phyloP scores from a whole-genome alignment of 768 basidiomycete species.

The Lyophyllum decastes region DNA sequence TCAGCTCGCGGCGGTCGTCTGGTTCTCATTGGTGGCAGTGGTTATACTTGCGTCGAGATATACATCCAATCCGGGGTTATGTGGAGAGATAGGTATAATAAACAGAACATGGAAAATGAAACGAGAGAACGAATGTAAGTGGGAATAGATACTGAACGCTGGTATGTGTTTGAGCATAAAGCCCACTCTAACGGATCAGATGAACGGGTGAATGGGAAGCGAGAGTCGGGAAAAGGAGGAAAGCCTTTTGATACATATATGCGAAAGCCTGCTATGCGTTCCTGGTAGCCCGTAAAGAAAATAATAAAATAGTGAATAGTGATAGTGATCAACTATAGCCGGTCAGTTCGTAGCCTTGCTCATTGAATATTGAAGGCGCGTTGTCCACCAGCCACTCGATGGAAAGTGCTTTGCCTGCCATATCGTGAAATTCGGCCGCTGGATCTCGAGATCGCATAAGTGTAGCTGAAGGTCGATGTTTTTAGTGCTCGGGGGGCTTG shows the following conservation, averaged over 20 bases:
- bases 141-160: neutral
- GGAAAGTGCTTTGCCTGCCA: constrained; percentile 93
- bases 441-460: constrained; percentile 90
- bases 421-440: constrained; percentile 91
- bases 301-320: constrained; percentile 19
- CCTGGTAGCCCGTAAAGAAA: constrained; percentile 8
- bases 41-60: constrained; percentile 13
- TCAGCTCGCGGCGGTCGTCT: neutral
- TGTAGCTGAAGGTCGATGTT: constrained; percentile 62
- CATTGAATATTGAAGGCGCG: constrained; percentile 57
- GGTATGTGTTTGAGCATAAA: neutral
- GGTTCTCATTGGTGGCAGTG: constrained; percentile 8
- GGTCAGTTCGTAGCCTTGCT: constrained; percentile 12
- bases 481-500: constrained; percentile 1
- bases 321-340: constrained; percentile 13
- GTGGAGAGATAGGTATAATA: constrained; percentile 13
- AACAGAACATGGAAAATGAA: neutral
- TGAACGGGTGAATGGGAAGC: neutral
- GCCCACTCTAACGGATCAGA: neutral
- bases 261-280: constrained; percentile 12
- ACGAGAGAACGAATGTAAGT: neutral
- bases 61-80: constrained; percentile 18
- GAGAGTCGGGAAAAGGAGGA: neutral
- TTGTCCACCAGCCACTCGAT: constrained; percentile 96
- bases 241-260: constrained; percentile 7